Base-by-base conservation (phyloP, 352 stramenopile genomes). In the Saprolegnia parasitica region DNA sequence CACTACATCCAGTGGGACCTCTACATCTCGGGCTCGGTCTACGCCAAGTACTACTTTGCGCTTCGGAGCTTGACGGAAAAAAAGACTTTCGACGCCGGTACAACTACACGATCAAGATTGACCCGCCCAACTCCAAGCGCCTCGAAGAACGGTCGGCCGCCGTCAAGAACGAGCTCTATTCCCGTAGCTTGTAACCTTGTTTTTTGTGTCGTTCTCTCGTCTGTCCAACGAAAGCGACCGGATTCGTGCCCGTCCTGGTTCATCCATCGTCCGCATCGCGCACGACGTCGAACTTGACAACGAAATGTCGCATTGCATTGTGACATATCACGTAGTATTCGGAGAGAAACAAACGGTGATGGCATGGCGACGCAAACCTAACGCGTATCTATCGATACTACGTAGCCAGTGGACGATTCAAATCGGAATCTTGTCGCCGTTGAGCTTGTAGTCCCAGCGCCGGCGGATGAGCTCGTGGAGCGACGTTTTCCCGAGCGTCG, bases 41-140 rank as follows among this genome's bases (percentile, higher is more conserved):
- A 98, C 72, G 96, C 96, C 67, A 99, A 99, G 77, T 99, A 99
- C 76, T 99, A 99, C 83, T 99, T 99, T 79, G 97, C 97, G 24
- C 77, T 99, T 50, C 90, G 97, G 2, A 94, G 86, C 26, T 78
- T 97, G 18, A 93, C 84, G 0, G 90, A 97, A 76, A 93, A 95
- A 93, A 93, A 40, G 84, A 96, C 63, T 97, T 97, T 62, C 87
- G 89, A 40, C 80, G 89, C 45, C 78, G 88, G 46, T 96, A 96
- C 78, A 96, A 95, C 67, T 94, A 92, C 71, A 93, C 86, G 1
- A 93, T 96, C 78, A 84, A 86, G 39, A 86, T 95, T 49, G 82
- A 93, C 46, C 83, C 87, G 26, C 86, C 87, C 42, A 95, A 95
- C 70, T 94, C 88, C 52, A 89, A 88, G 71, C 85, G 86, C 2